phyloP scores from a whole-genome alignment of 768 basidiomycete species.

The Phanerodontia chrysosporium region DNA sequence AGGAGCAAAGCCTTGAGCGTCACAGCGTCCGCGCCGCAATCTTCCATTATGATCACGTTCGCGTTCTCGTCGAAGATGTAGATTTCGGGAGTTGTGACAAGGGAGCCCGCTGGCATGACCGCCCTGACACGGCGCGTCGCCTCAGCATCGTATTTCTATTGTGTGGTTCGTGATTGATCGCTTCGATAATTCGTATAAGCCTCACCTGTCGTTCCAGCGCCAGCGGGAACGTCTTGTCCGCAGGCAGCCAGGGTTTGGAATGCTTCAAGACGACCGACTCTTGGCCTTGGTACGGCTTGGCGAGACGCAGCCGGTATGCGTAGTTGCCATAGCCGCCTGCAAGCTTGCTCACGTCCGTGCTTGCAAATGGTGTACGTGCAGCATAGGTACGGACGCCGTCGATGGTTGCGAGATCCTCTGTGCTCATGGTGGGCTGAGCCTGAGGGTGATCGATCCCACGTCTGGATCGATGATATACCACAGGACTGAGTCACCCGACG shows the following conservation, averaged over 20 bases:
- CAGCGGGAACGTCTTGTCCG: constrained; percentile 24
- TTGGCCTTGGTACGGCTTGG: constrained; percentile 34
- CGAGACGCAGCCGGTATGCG: constrained; percentile 49
- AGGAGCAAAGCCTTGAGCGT: constrained; percentile 38
- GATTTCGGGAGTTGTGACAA: constrained; percentile 47
- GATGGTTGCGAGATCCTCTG: neutral
- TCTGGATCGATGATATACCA: too few species aligned
- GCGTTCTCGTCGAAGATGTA: constrained; percentile 44
- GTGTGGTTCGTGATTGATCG: too few species aligned
- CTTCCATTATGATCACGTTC: constrained; percentile 60
- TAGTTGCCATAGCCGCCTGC: constrained; percentile 55
- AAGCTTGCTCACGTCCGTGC: constrained; percentile 35
- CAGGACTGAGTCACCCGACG: too few species aligned
- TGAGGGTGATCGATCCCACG: too few species aligned
- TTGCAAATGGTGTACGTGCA: constrained; percentile 42
- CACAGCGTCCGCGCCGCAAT: constrained; percentile 39
- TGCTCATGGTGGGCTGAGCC: too few species aligned
- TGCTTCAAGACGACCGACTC: constrained; percentile 58
- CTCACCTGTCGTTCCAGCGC: constrained; percentile 51
- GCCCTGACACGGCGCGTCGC: constrained; percentile 43
- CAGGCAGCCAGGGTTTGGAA: constrained; percentile 33
- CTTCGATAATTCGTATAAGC: neutral
- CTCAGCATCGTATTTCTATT: constrained; percentile 40
- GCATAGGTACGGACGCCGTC: constrained; percentile 41
- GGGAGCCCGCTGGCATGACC: constrained; percentile 31